Evolutionary conservation across 2,329 filamentous ascomycete genomes (phyloP), one percentile per base, ranked within the genome.

Genomic region (Aulographum hederae): DNA sequence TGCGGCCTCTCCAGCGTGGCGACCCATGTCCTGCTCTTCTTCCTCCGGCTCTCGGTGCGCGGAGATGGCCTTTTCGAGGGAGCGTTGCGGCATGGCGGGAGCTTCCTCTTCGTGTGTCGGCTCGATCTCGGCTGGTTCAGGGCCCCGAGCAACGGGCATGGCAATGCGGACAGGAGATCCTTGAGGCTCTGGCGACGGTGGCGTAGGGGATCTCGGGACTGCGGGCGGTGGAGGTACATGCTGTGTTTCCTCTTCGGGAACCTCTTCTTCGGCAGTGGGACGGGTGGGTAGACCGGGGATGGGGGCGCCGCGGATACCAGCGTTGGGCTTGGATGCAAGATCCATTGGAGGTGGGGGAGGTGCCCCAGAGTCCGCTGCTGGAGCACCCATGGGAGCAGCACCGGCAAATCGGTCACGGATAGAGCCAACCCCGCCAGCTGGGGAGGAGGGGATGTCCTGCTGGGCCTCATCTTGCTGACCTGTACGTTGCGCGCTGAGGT

Each of bases 161-260:
- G 85, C 84, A 41, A 95, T 68, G 31, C 78, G 78, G 38, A 91
- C 75, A 5, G 86, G 86, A 2, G 81, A 94, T n/a, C n/a, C n/a
- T n/a, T n/a, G n/a, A n/a, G n/a, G n/a, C n/a, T n/a, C n/a, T n/a
- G n/a, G n/a, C 29, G 61, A 58, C 30, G 73, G 65, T 21, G 54
- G 45, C 31, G 60, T 60, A 36, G 53, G 51, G 45, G 54, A 56
- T 40, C 57, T 52, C 33, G 50, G 50, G 8, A 25, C 21, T 40
- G 38, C 45, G 26, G 44, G 50, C 3, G 50, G 51, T 20, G 59
- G 52, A 31, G 58, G 60, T 31, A 62, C 34, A 35, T 52, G 48
- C 39, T 57, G 54, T 37, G 59, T 56, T 36, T 73, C 63, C 32
- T 69, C 61, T 23, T 66, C 56, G 32, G 74, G 67, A 21, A 62